Base-by-base conservation (phyloP, 768 basidiomycete species). In the Suillus discolor region DNA sequence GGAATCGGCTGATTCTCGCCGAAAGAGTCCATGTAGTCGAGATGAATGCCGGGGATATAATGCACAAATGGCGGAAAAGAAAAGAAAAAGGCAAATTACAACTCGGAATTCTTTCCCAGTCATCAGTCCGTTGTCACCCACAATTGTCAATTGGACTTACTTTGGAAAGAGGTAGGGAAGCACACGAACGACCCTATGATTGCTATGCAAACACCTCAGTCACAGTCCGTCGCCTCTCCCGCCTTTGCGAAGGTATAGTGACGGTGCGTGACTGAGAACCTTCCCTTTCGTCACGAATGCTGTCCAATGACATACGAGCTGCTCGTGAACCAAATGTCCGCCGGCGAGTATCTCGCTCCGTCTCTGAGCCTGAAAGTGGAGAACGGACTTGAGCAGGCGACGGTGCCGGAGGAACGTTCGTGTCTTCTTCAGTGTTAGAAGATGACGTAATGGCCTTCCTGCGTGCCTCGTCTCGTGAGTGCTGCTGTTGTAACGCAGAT, bases 401-500 rank as follows among this genome's bases (percentile, higher is more conserved):
- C 36, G 70, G 67, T 23, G 53, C 41, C 11, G 62, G 34, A 31
- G 45, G 36, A 44, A 59, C 38, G 23, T 39, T 39, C 4, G 65
- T 63, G 23, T 78, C 73, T 60, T 73, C 70, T 60, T 75, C 71
- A 18, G 71, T 45, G 39, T 72, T 67, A 70, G 57, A 69, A 71
- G 72, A 47, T 73, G 75, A 31, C 74, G 75, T 64, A 76, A 74
- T 66, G 72, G 76, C 66, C 72, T 82, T 72, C 71, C 75, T 73
- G 42, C 76, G 73, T 62, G 76, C 79, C 38, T 73, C 73, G 63
- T 80, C 73, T 9, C 81, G 76, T 34, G 62, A 76, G 66, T 83
- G 79, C 65, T 86, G 87, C 71, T 84, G 82, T 67, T 87, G 85
- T 34, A 91, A 75, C 49, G 87, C 79, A 36, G 82, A 82, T 12